Evolutionary conservation across 306 rosid genomes (phyloP).

Genomic region (Ceratonia siliqua): DNA sequence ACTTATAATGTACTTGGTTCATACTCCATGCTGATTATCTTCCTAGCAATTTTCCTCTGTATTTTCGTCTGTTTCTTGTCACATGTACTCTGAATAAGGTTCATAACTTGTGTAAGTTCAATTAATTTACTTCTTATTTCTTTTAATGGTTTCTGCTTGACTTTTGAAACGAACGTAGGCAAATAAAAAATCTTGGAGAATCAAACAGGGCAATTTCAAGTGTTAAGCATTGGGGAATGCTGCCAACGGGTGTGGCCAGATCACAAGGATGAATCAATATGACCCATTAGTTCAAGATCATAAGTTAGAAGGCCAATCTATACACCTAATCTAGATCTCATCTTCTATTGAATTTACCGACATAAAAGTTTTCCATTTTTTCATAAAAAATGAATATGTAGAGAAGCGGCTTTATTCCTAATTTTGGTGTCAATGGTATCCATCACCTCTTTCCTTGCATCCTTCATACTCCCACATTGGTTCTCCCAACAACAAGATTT

Average conservation of each 20-base stretch:
- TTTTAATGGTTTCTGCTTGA: neutral
- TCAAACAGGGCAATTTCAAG: constrained; percentile 3
- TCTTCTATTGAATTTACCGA: too few species aligned
- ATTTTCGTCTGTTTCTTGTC: constrained; percentile 11
- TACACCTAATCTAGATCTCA: neutral
- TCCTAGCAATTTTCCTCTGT: neutral
- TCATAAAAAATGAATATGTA: too few species aligned
- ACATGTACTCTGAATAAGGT: neutral
- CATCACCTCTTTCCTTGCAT: neutral
- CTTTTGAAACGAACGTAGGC: neutral
- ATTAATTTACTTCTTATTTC: neutral
- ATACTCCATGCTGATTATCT: constrained; percentile 6
- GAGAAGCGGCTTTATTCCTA: too few species aligned
- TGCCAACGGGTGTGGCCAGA: neutral
- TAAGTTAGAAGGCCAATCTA: neutral
- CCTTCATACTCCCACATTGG: neutral
- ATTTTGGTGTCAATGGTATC: too few species aligned
- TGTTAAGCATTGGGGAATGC: neutral
- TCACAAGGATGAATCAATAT: neutral
- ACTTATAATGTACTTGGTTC: constrained; percentile 16
- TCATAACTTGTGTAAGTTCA: neutral
- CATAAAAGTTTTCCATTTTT: too few species aligned
- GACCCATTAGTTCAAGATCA: neutral
- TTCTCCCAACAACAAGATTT: neutral
- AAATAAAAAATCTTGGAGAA: neutral